Conservation (phyloP, 1,284 basidiomycete genomes). For the Tremellales sp. region DNA sequence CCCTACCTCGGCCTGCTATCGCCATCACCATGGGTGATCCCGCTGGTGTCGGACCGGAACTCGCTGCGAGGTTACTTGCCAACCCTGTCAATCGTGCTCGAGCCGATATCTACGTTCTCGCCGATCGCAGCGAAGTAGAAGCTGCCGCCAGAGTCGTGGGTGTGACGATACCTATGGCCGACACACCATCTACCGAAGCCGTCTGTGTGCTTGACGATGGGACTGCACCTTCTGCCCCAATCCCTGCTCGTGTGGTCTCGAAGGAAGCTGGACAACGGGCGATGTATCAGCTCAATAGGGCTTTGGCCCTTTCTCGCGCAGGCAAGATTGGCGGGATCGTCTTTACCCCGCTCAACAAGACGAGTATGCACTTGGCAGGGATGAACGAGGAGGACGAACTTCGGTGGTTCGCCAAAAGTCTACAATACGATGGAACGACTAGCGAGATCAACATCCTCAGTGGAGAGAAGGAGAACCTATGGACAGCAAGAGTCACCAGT, state of each 20-base stretch:
- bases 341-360: conserved; percentile 10
- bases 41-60: conserved; percentile 7
- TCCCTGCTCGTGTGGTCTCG: too few species aligned
- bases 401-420: conserved; percentile 6
- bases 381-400: conserved; percentile 12
- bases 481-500: conserved; percentile 7
- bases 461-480: too few species aligned
- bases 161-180: neutral
- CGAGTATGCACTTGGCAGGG: conserved; percentile 4
- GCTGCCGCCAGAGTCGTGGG: conserved; percentile 2
- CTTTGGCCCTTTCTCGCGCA: conserved; percentile 1
- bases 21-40: conserved; percentile 7
- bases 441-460: conserved; percentile 9
- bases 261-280: conserved; percentile 2
- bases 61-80: conserved; percentile 5
- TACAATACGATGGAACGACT: neutral
- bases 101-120: conserved; percentile 8
- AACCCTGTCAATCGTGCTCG: conserved; percentile 4
- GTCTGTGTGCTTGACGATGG: too few species aligned
- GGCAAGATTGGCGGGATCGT: conserved; percentile 6
- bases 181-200: too few species aligned
- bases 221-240: too few species aligned
- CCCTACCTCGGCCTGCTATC: conserved; percentile 3
- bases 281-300: conserved; percentile 5
- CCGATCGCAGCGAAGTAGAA: conserved; percentile 4